Evolutionary conservation across 2,329 filamentous ascomycete species (phyloP).

Genomic region (Plectosphaerella plurivora): DNA sequence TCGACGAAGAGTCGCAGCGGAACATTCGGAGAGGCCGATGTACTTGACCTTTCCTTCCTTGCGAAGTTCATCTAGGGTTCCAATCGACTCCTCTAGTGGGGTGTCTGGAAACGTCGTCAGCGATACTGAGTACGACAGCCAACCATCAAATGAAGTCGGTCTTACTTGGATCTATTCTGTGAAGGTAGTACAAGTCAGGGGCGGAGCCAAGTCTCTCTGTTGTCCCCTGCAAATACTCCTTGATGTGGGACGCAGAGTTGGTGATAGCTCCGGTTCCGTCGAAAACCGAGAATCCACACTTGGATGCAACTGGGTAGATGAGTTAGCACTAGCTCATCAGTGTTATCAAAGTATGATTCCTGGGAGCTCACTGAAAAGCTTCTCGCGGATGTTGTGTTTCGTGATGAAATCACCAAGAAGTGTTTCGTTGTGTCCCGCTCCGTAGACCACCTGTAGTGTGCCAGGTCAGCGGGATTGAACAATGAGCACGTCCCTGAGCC

Average conservation of each 20-base stretch:
- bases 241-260: constrained; percentile 40
- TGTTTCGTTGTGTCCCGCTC: constrained; percentile 42
- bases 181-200: constrained; percentile 39
- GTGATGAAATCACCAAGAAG: constrained; percentile 44
- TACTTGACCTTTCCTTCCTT: constrained; percentile 38
- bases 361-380: constrained; percentile 34
- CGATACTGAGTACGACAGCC: not conserved
- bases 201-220: constrained; percentile 42
- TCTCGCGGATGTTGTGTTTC: constrained; percentile 44
- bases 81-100: constrained; percentile 40
- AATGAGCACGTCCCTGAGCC: not conserved
- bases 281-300: constrained; percentile 38
- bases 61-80: constrained; percentile 39
- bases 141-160: not conserved
- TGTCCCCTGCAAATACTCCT: constrained; percentile 41
- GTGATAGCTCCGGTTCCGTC: constrained; percentile 27
- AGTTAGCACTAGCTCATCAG: not conserved
- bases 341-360: not conserved
- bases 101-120: constrained; percentile 23
- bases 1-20: constrained; percentile 32
- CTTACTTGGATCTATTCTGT: constrained; percentile 38
- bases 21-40: constrained; percentile 36
- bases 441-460: constrained; percentile 34
- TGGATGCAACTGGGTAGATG: constrained; percentile 35
- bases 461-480: no score